phyloP scores from a whole-genome alignment of 148 eudicot genomes.

The Fagopyrum homotropicum region DNA sequence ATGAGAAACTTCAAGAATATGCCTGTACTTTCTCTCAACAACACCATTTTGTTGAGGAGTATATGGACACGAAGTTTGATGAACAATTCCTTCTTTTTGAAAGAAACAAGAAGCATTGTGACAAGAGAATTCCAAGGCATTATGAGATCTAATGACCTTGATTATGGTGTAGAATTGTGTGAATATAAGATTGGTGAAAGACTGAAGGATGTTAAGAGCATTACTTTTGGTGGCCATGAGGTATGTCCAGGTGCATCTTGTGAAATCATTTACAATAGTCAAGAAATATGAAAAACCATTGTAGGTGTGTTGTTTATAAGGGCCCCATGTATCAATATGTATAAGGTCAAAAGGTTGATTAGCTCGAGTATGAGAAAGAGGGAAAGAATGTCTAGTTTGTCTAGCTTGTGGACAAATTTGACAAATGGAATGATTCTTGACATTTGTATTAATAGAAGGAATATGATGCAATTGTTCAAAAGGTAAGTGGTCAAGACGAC shows the following conservation, averaged over 20 bases:
- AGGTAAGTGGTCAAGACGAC: too few relatives aligned
- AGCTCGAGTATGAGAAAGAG: background rate
- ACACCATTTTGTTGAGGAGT: too few relatives aligned
- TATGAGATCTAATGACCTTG: background rate
- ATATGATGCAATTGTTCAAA: too few relatives aligned
- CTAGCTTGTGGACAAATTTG: background rate
- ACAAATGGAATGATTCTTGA: too few relatives aligned
- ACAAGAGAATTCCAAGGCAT: background rate
- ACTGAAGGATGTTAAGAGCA: background rate
- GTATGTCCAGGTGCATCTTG: background rate
- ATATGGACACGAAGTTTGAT: background rate
- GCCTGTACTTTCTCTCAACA: too few relatives aligned
- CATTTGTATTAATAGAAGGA: too few relatives aligned
- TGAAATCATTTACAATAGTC: background rate
- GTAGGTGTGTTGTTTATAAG: background rate
- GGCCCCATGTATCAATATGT: constrained; percentile 11
- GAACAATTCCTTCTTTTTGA: background rate
- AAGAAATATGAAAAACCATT: background rate
- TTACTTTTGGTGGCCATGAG: background rate
- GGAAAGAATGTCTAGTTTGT: background rate
- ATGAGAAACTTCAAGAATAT: background rate
- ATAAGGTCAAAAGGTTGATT: background rate
- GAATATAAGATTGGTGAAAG: background rate
- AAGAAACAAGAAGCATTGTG: background rate
- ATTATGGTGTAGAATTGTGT: background rate